Conservation (phyloP, 148 eudicot species). For the Amaranthus cruentus region DNA sequence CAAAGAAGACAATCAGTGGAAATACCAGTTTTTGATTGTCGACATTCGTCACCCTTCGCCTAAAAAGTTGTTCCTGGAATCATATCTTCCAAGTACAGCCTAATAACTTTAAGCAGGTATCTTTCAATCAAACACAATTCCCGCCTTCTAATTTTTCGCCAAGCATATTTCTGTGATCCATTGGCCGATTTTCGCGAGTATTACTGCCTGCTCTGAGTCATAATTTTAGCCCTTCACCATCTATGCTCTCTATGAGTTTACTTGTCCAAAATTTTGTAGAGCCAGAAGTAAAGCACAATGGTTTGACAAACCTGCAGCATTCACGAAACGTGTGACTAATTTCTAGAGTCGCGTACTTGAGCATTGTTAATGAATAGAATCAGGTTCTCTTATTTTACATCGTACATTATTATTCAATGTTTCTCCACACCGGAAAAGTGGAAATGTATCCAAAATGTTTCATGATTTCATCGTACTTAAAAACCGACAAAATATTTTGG, state of each 20-base stretch:
- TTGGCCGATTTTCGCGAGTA: background rate
- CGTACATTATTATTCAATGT: background rate
- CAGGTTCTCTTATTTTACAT: background rate
- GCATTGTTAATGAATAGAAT: too few species aligned
- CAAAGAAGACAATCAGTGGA: slow-evolving; percentile 65
- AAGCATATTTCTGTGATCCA: background rate
- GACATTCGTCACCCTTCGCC: slow-evolving; percentile 59
- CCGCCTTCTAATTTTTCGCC: background rate
- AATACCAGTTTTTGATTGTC: slow-evolving; percentile 58
- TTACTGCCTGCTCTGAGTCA: background rate
- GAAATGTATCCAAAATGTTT: too few species aligned
- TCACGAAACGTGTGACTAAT: background rate
- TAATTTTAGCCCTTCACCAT: background rate
- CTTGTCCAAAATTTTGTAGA: slow-evolving; percentile 3
- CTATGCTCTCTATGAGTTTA: background rate
- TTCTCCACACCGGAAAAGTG: background rate
- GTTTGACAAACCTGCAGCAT: slow-evolving; percentile 13
- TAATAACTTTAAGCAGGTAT: slow-evolving; percentile 19
- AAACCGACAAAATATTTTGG: too few species aligned
- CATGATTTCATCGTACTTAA: too few species aligned
- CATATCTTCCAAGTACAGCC: slow-evolving; percentile 49
- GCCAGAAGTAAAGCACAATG: slow-evolving; percentile 8
- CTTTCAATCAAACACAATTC: background rate
- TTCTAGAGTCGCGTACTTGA: too few species aligned
- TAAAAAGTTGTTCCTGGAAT: slow-evolving; percentile 56